A percentile compares a stretch with the other conserved stretches of the same genome.
Evolutionary conservation across 176 grass and related monocot genomes (phyloP).

Genomic region (Carex myosuroides): DNA sequence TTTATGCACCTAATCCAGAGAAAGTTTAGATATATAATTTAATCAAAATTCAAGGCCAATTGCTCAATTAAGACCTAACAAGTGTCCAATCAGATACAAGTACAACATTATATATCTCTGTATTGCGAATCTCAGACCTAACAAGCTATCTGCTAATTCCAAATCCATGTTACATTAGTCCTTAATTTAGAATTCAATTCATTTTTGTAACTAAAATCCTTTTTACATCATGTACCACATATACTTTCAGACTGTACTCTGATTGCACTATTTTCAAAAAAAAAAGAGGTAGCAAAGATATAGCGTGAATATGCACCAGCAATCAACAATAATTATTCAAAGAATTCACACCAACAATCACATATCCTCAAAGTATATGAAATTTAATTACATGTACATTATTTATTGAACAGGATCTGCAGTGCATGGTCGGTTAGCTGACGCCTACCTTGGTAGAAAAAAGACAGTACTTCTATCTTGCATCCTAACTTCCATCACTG

Average conservation of each 20-base stretch:
- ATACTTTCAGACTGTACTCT: background rate
- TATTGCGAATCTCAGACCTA: constrained; percentile 2
- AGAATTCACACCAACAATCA: background rate
- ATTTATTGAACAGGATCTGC: constrained; percentile 29
- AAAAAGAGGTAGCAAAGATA: background rate
- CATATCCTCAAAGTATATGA: background rate
- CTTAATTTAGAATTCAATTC: background rate
- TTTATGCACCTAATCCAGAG: background rate
- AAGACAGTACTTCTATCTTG: constrained; percentile 38
- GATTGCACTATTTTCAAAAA: background rate
- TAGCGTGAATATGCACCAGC: background rate
- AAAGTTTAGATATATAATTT: background rate
- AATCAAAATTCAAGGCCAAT: background rate
- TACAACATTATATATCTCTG: background rate
- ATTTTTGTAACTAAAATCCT: background rate
- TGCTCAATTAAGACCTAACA: background rate
- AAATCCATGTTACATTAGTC: background rate
- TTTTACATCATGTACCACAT: background rate
- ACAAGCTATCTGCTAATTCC: background rate
- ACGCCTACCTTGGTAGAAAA: constrained; percentile 37
- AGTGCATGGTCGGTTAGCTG: constrained; percentile 35
- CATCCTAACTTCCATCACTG: constrained; percentile 25
- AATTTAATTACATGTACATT: background rate
- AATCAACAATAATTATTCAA: background rate
- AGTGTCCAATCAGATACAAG: background rate